A percentile compares a stretch with the other conserved stretches of the same genome.
Conservation (phyloP, 2,329 filamentous ascomycete species). For the Colletotrichum sp. region DNA sequence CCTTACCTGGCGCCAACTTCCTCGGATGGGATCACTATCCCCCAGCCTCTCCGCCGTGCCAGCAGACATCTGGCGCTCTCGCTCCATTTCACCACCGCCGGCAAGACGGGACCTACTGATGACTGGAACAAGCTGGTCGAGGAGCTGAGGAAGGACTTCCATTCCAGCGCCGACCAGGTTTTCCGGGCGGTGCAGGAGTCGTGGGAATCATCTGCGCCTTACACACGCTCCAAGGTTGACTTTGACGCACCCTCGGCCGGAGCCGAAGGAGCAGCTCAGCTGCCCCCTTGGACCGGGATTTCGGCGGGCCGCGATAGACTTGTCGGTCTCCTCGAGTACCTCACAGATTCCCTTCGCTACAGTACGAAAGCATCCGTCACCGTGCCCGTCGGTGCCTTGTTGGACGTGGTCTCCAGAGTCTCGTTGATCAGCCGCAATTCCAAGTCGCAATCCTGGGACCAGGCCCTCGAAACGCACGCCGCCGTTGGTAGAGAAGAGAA, state of each 20-base stretch:
- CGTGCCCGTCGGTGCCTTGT: conserved; percentile 69
- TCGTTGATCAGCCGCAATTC: conserved; percentile 66
- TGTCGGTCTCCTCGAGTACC: conserved; percentile 65
- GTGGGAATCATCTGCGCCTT: conserved; percentile 72
- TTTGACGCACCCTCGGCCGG: conserved; percentile 53
- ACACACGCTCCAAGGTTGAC: conserved; percentile 45
- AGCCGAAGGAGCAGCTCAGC: conserved; percentile 46
- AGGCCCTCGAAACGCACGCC: conserved; percentile 68
- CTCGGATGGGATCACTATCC: conserved; percentile 51
- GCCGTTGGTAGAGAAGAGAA: conserved; percentile 81
- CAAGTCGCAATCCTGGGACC: conserved; percentile 50
- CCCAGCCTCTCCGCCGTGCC: conserved; percentile 57
- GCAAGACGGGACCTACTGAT: conserved; percentile 76
- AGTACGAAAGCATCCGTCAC: conserved; percentile 70
- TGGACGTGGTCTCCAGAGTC: conserved; percentile 74
- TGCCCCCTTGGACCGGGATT: conserved; percentile 79
- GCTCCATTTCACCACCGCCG: conserved; percentile 81
- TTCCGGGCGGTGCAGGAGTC: conserved; percentile 82
- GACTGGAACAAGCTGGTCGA: conserved; percentile 78
- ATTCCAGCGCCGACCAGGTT: conserved; percentile 75
- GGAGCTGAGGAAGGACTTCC: conserved; percentile 66
- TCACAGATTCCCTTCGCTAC: conserved; percentile 67
- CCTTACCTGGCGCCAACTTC: conserved; percentile 69
- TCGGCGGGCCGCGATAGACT: conserved; percentile 74
- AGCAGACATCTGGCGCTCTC: conserved; percentile 71